A percentile compares a stretch with the other conserved stretches of the same genome.
phyloP scores from a whole-genome alignment of 106 monocot genomes.

The Acorus gramineus region DNA sequence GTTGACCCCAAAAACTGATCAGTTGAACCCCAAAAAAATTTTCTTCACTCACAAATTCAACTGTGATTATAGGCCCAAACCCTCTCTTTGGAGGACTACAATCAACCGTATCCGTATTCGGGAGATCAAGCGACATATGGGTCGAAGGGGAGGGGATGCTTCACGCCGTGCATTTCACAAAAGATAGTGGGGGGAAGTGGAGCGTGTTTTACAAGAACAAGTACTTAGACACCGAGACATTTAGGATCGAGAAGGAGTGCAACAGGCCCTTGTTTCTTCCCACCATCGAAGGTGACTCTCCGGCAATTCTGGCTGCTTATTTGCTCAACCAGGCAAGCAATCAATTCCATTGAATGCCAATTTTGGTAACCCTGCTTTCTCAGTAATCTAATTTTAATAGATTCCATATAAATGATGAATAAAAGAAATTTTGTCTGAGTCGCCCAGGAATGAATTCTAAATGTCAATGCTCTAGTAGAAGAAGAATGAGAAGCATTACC shows the following conservation, averaged over 20 bases:
- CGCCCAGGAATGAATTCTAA: too few species aligned
- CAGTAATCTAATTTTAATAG: too few species aligned
- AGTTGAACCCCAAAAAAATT: too few species aligned
- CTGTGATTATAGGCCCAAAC: slow-evolving; percentile 29
- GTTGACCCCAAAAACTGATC: too few species aligned
- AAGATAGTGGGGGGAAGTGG: slow-evolving; percentile 15
- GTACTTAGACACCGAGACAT: slow-evolving; percentile 38
- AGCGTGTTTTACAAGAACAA: slow-evolving; percentile 32
- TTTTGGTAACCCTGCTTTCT: too few species aligned
- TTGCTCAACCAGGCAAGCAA: slow-evolving; percentile 24
- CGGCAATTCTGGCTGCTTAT: slow-evolving; percentile 31
- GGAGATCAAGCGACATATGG: slow-evolving; percentile 35
- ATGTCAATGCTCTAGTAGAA: too few species aligned
- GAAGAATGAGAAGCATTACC: too few species aligned
- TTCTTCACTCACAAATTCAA: too few species aligned
- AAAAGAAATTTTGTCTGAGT: too few species aligned
- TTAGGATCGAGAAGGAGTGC: slow-evolving; percentile 24
- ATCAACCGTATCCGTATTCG: slow-evolving; percentile 26
- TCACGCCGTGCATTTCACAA: slow-evolving; percentile 39
- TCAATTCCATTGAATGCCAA: not conserved
- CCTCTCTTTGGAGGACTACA: slow-evolving; percentile 37
- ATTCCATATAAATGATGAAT: too few species aligned
- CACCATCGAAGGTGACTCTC: slow-evolving; percentile 30
- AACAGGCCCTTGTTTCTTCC: slow-evolving; percentile 42
- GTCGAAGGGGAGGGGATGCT: slow-evolving; percentile 64